phyloP scores from a whole-genome alignment of 2,329 filamentous ascomycete genomes.

The Epichloe amarillans region DNA sequence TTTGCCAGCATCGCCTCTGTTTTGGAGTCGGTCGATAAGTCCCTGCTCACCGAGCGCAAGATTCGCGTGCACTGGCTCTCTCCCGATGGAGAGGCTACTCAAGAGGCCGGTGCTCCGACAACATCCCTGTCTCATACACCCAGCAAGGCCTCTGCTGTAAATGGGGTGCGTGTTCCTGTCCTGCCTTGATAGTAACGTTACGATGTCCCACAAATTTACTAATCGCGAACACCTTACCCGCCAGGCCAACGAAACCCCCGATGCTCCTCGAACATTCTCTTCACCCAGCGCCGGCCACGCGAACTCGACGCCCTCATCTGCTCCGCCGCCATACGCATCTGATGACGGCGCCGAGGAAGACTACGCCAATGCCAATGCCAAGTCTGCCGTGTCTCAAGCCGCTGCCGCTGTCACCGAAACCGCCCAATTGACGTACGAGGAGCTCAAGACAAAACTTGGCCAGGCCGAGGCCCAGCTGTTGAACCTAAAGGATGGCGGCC shows the following conservation, averaged over 20 bases:
- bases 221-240: not conserved
- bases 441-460: constrained; percentile 59
- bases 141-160: constrained; percentile 24
- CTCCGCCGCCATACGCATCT: constrained; percentile 22
- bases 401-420: constrained; percentile 35
- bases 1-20: constrained; percentile 69
- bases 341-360: constrained; percentile 20
- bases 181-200: not conserved
- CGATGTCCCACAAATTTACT: constrained; percentile 1
- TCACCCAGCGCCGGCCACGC: constrained; percentile 25
- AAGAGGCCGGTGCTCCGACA: constrained; percentile 10
- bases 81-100: constrained; percentile 33
- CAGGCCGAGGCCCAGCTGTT: constrained; percentile 64
- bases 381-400: constrained; percentile 21
- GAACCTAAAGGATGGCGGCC: constrained; percentile 55
- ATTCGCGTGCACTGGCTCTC: constrained; percentile 82
- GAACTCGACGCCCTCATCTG: constrained; percentile 17
- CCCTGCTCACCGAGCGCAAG: constrained; percentile 78
- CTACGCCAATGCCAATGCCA: constrained; percentile 9
- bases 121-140: constrained; percentile 27
- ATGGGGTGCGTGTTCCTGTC: constrained; percentile 24
- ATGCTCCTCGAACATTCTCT: constrained; percentile 30
- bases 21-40: constrained; percentile 69
- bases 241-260: constrained; percentile 29
- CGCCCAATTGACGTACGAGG: constrained; percentile 33